Evolutionary conservation across 352 stramenopile species (phyloP).

Genomic region (Phytophthora hybrid): DNA sequence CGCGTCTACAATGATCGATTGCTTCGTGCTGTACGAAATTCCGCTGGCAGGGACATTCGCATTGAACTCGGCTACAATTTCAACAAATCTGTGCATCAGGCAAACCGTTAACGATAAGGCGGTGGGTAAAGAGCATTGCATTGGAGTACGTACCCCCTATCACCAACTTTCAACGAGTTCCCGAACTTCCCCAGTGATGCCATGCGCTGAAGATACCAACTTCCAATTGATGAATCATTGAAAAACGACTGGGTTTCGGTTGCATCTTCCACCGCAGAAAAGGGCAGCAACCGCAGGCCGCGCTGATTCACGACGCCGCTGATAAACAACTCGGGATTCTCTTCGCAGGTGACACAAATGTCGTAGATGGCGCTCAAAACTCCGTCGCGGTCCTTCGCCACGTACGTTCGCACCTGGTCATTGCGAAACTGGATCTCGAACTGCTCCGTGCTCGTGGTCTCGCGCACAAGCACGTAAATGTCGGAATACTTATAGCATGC

Average conservation of each 20-base stretch:
- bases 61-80: constrained; percentile 91
- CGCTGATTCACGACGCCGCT: constrained; percentile 72
- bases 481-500: constrained; percentile 69
- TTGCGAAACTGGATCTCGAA: constrained; percentile 86
- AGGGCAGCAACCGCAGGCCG: constrained; percentile 72
- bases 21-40: constrained; percentile 87
- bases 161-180: constrained; percentile 57
- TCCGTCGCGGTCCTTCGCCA: constrained; percentile 72
- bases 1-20: constrained; percentile 76
- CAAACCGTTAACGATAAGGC: constrained; percentile 13
- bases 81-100: constrained; percentile 62
- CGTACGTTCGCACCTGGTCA: constrained; percentile 66
- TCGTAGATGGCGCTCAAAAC: constrained; percentile 84
- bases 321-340: constrained; percentile 81
- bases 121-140: neutral
- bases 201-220: constrained; percentile 83
- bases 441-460: constrained; percentile 47
- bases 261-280: constrained; percentile 75
- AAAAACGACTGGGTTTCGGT: constrained; percentile 81
- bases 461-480: constrained; percentile 78
- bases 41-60: constrained; percentile 89
- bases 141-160: constrained; percentile 62
- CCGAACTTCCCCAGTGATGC: constrained; percentile 71
- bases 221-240: constrained; percentile 81
- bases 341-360: constrained; percentile 76